Base-by-base conservation (phyloP, 2,329 filamentous ascomycete species). In the Fusarium devonianum region DNA sequence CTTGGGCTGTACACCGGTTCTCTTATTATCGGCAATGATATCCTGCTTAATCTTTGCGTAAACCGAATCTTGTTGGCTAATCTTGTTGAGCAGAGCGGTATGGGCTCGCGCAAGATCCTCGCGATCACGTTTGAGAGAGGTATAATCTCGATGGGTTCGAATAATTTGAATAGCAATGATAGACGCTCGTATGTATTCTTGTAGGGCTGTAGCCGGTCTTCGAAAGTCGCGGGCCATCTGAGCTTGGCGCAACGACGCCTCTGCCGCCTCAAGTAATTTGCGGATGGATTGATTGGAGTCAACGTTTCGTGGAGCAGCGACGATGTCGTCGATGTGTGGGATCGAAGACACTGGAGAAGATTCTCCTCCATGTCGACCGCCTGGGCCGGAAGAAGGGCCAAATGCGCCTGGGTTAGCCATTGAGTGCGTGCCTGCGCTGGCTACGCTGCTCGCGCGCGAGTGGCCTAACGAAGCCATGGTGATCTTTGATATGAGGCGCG, bases 161-260 rank as follows among this genome's bases (percentile, higher is more conserved):
- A 97, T 86, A 30, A 86, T 76, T 46, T 93, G 86, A 39, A 92
- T 80, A 11, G 89, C 82, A 45, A 97, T 88, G 48, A 92, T 86
- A 51, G 83, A 92, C 9, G 92, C 90, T 56, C 87, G 84, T 49
- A 97, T 81, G 67, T 93, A 97, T 53, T 96, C 89, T 58, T 88
- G 83, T 45, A 96, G 87, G 3, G 92, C 92, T 26, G 85, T 71
- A 66, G 94, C 91, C 4, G 86, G 83, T 25, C 85, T 78, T 18
- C 82, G 76, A 71, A 89, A 87, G 53, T 82, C 81, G 49, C 85
- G 77, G 47, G 79, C 76, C 41, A 80, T 82, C 56, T 85, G 81
- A 26, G 89, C 87, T 62, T 83, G 79, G 52, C 78, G 78, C 50
- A 86, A 75, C 35, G 77, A 76, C 16, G 68, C 65, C 62, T 87